Evolutionary conservation across 352 stramenopile genomes (phyloP), one percentile per base, ranked within the genome.

Genomic region (Phytopythium ostracodes): DNA sequence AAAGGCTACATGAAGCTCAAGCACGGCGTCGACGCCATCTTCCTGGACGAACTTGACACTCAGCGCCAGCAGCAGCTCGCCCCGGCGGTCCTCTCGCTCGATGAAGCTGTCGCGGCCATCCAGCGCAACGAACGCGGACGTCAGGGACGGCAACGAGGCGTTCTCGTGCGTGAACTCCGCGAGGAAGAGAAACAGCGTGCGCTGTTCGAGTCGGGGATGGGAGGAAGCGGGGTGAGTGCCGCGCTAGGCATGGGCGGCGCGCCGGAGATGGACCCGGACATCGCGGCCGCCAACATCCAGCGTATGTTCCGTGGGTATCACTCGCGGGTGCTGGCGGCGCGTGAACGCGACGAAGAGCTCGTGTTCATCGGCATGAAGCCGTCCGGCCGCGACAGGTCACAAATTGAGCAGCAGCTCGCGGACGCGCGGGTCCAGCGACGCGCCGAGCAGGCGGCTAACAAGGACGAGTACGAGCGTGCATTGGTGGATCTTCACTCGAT

Each of bases 351-450:
- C 61, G 77, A 88, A 22, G 82, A 95, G 73, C 79, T 96, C 25
- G 64, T 97, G 33, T 98, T 98, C 55, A 94, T 98, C 59, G 95
- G 95, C 35, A 98, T 98, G 92, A 96, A 91, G 64, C 73, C 85
- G 12, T 79, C 81, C 9, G 62, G 65, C 24, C 73, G 73, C 7
- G 72, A 86, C 70, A 73, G 79, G 14, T 81, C 86, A 25, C 64
- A 72, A 35, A 67, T 97, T 4, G 79, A 96, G 62, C 83, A 79
- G 54, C 77, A 91, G 51, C 70, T 98, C 6, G 68, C 80, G 0
- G 73, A 96, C 35, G 85, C 90, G 1, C 80, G 80, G 40, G 67
- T 88, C 15, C 91, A 97, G 66, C 79, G 89, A 36, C 97, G 93
- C 65, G 75, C 92, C 11, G 89, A 98, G 65, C 95, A 98, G 67